Base-by-base conservation (phyloP, 768 basidiomycete species). In the Leccinellum albellum region DNA sequence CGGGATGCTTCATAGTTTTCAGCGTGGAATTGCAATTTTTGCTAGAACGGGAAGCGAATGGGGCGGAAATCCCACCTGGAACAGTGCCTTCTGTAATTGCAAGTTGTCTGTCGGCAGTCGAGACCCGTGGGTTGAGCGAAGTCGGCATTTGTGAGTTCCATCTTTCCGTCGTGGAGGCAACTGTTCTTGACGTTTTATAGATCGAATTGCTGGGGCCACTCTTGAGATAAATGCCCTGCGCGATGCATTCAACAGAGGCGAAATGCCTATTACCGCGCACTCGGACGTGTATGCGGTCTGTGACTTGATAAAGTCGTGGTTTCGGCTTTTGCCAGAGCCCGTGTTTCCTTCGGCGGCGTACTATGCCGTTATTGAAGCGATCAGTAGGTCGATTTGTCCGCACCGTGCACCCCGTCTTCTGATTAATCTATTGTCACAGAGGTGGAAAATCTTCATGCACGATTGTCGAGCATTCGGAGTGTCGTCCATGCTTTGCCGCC, bases 291-390 rank as follows among this genome's bases (percentile, higher is more conserved):
- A 92, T 70, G 88, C 89, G 32, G 82, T 94, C 35, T 85, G 91
- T 57, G 92, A 92, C 66, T 74, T 89, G 58, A 80, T 94, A 67
- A 93, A 93, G 74, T 82, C 87, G 0, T 94, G 89, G 89, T 88
- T 94, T 77, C 83, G 92, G 32, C 75, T 88, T 13, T 76, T 94
- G 15, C 91, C 92, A 12, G 88, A 89, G 59, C 85, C 90, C 10
- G 73, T 93, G 33, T 88, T 94, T 72, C 89, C 90, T 26, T 71
- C 86, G 17, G 70, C 79, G 7, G 81, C 82, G 3, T 93, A 92
- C 68, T 76, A 80, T 61, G 79, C 83, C 4, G 78, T 89, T 45
- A 86, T 94, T 64, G 80, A 82, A 42, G 85, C 85, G 1, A 87
- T 85, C 71, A 81, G 91, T 93, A 65, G 60, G 85, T 50, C 13